Evolutionary conservation across 2,329 filamentous ascomycete genomes (phyloP).

Genomic region (Aureobasidium subglaciale): DNA sequence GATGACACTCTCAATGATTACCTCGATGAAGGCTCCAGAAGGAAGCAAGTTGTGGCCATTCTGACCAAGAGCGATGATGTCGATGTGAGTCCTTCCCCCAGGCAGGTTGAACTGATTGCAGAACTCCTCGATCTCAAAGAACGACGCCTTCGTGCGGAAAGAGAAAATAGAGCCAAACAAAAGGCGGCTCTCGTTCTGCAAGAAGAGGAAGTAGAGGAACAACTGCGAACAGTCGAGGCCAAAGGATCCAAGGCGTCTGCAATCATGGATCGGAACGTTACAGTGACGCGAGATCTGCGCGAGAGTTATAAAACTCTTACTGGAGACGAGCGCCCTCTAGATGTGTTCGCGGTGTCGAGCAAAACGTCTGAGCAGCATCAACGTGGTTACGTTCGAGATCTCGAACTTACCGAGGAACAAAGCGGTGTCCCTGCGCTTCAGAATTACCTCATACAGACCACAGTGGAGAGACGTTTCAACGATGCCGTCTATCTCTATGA

Average conservation of each 20-base stretch:
- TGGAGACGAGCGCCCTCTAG: slow-evolving; percentile 3
- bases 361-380: slow-evolving; percentile 17
- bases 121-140: neutral
- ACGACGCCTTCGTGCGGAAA: neutral
- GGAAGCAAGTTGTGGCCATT: neutral
- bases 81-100: neutral
- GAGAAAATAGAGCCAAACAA: neutral
- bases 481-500: slow-evolving; percentile 1
- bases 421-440: slow-evolving; percentile 16
- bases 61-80: neutral
- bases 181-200: neutral
- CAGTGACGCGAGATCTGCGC: neutral
- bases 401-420: slow-evolving; percentile 16
- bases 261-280: slow-evolving; percentile 11
- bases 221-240: neutral
- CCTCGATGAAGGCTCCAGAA: neutral
- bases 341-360: slow-evolving; percentile 17
- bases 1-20: neutral
- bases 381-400: slow-evolving; percentile 13
- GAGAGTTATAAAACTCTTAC: slow-evolving; percentile 11
- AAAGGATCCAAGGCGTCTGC: neutral
- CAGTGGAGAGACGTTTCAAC: slow-evolving; percentile 17
- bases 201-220: neutral
- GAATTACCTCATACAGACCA: neutral
- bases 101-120: neutral